A percentile compares a stretch with the other conserved stretches of the same genome.
Conservation (phyloP, 2,329 filamentous ascomycete genomes). For the Xylariaceae sp. region DNA sequence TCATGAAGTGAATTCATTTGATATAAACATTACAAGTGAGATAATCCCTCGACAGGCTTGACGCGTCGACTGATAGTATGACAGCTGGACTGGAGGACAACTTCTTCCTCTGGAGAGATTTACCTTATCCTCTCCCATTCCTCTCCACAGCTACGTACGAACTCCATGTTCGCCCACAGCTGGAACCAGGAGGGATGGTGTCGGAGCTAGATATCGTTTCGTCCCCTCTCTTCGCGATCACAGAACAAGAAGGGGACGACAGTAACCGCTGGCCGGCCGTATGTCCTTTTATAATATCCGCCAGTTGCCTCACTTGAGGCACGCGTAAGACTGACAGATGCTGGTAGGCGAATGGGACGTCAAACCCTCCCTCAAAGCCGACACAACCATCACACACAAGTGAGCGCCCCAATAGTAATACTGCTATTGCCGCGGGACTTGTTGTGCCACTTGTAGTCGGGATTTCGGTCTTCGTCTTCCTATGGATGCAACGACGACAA, state of each 20-base stretch:
- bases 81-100: constrained; percentile 30
- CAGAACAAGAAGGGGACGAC: not conserved
- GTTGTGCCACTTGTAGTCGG: constrained; percentile 36
- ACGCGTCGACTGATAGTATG: not conserved
- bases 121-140: constrained; percentile 36
- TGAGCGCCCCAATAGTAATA: constrained; percentile 26
- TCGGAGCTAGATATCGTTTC: constrained; percentile 24
- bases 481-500: constrained; percentile 32
- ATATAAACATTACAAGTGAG: constrained; percentile 33
- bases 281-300: not conserved
- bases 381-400: constrained; percentile 17
- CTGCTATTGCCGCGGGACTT: constrained; percentile 35
- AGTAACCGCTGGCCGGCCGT: constrained; percentile 2
- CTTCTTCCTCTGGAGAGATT: constrained; percentile 32
- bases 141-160: constrained; percentile 34
- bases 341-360: constrained; percentile 1
- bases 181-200: constrained; percentile 3
- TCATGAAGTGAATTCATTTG: constrained; percentile 31
- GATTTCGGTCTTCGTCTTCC: constrained; percentile 29
- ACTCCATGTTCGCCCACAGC: constrained; percentile 29
- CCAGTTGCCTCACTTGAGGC: not conserved
- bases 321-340: constrained; percentile 1
- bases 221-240: constrained; percentile 32
- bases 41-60: not conserved
- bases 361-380: constrained; percentile 23